Conservation (phyloP, 2,329 filamentous ascomycete species). For the Cadophora luteo-olivacea region DNA sequence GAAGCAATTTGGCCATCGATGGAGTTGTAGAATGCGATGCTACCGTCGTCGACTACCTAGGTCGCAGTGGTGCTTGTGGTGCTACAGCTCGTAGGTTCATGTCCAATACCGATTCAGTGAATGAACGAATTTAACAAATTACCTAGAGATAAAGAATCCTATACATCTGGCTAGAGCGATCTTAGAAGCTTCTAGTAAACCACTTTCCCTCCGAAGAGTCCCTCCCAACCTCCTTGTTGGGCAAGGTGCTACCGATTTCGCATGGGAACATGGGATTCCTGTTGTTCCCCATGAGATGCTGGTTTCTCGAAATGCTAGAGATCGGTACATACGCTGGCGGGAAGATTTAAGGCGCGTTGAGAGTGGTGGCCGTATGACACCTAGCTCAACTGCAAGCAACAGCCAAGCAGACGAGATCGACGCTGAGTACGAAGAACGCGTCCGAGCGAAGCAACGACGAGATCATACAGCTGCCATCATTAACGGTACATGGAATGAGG, state of each 20-base stretch:
- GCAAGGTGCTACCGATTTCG: conserved; percentile 86
- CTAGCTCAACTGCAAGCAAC: conserved; percentile 38
- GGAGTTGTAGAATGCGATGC: conserved; percentile 95
- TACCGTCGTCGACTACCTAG: conserved; percentile 87
- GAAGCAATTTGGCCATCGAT: conserved; percentile 91
- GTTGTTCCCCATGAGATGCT: conserved; percentile 77
- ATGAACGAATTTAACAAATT: not conserved
- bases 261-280: conserved; percentile 76
- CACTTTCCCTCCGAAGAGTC: conserved; percentile 84
- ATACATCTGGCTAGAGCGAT: conserved; percentile 86
- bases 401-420: conserved; percentile 37
- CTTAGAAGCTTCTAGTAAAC: conserved; percentile 76
- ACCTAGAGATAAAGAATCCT: conserved; percentile 85
- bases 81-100: conserved; percentile 81
- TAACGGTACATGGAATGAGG: conserved; percentile 67
- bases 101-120: not conserved
- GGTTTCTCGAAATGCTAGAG: conserved; percentile 78
- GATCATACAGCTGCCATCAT: conserved; percentile 63
- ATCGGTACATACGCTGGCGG: conserved; percentile 81
- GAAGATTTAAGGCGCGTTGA: conserved; percentile 73
- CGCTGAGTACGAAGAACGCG: conserved; percentile 41
- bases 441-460: conserved; percentile 42
- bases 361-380: conserved; percentile 48
- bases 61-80: conserved; percentile 91
- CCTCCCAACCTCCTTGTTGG: conserved; percentile 92